A percentile compares a stretch with the other conserved stretches of the same genome.
These are phyloP conservation scores for Hemileccinum rubropunctum DNA, from an alignment of 768 basidiomycete genomes.

Conservation along the genomic window DNA sequence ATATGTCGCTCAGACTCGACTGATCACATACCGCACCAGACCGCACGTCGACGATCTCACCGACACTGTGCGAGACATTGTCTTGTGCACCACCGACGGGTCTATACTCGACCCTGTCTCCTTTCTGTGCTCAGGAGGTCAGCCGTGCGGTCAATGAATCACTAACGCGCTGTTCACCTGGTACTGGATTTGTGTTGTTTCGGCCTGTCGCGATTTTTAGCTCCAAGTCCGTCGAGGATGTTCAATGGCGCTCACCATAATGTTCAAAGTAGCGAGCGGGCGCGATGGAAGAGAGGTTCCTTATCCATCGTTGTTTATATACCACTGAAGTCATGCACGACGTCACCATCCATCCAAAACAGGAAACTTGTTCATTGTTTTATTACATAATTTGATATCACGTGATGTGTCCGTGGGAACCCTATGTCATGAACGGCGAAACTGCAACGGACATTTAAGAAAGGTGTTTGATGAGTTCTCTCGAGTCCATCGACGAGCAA, in stretches of 20 bases:
- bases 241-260: conserved; percentile 9
- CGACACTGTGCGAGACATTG: conserved; percentile 38
- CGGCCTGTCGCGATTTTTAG: conserved; percentile 16
- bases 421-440: background rate
- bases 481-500: conserved; percentile 22
- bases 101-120: conserved; percentile 44
- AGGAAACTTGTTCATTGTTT: background rate
- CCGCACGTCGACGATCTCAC: conserved; percentile 33
- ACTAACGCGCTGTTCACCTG: conserved; percentile 12
- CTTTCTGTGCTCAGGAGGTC: conserved; percentile 23
- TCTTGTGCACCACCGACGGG: conserved; percentile 40
- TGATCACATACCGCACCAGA: conserved; percentile 33
- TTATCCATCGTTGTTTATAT: conserved; percentile 12
- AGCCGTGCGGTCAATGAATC: background rate
- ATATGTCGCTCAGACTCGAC: rapidly evolving
- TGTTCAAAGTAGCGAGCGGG: too few species aligned
- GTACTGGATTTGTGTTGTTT: conserved; percentile 18
- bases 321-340: conserved; percentile 13
- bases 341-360: conserved; percentile 15
- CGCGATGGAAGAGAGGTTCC: background rate
- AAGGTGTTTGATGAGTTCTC: conserved; percentile 20
- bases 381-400: too few species aligned
- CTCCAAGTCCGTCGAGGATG: background rate
- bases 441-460: background rate
- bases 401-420: background rate